Evolutionary conservation across 2,329 filamentous ascomycete genomes (phyloP).

Genomic region (Fusarium xylarioides): DNA sequence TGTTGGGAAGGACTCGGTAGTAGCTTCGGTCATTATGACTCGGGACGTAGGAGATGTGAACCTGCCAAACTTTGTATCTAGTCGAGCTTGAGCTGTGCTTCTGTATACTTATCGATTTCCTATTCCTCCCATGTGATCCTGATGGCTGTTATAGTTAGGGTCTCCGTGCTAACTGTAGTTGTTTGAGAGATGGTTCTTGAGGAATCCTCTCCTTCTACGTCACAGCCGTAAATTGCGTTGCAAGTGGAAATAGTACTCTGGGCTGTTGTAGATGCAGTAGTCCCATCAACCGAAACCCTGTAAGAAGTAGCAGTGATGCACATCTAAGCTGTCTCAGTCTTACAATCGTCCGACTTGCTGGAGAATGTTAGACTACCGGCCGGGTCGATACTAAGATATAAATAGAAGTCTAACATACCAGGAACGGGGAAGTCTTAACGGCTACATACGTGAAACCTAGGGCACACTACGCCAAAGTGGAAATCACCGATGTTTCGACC

Average conservation of each 20-base stretch:
- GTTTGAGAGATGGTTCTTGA: neutral
- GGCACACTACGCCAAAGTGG: no score
- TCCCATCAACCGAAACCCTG: neutral
- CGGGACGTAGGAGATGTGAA: fast-evolving
- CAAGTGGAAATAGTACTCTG: neutral
- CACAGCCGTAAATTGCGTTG: neutral
- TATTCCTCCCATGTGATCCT: neutral
- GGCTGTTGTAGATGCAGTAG: neutral
- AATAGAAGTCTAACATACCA: neutral
- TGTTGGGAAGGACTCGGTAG: neutral
- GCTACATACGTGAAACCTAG: neutral
- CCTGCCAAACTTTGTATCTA: neutral
- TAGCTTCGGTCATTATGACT: fast-evolving
- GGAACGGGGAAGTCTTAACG: fast-evolving
- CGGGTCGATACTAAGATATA: neutral
- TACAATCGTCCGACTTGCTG: neutral
- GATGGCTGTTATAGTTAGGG: neutral
- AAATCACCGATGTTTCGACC: no score
- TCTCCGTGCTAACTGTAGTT: neutral
- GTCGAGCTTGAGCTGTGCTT: neutral
- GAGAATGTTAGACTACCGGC: neutral
- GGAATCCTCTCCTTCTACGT: neutral
- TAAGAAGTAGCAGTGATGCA: neutral
- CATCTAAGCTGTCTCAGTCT: neutral
- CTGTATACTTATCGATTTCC: neutral